A percentile compares a stretch with the other conserved stretches of the same genome.
phyloP scores from a whole-genome alignment of 2,329 filamentous ascomycete genomes.

The Alternaria sp. region DNA sequence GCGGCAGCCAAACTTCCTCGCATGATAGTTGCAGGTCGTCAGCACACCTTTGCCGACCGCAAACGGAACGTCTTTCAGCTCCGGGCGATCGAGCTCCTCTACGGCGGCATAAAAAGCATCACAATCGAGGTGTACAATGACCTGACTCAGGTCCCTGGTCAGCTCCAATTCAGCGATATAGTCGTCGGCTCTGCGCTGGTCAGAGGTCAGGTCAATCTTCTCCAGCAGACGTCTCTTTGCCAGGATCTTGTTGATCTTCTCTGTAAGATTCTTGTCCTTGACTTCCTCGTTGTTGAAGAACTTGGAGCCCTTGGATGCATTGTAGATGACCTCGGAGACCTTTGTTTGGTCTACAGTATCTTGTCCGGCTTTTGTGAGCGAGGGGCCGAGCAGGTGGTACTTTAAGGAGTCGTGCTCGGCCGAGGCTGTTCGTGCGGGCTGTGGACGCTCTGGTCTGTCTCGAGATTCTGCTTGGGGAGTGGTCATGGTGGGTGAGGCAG shows the following conservation, averaged over 20 bases:
- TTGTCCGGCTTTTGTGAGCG: conserved; percentile 91
- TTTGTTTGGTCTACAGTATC: conserved; percentile 92
- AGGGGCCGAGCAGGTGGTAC: conserved; percentile 88
- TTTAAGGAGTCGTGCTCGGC: conserved; percentile 75
- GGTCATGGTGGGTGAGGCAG: conserved; percentile 23
- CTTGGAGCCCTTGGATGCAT: conserved; percentile 94
- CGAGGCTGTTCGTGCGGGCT: conserved; percentile 26
- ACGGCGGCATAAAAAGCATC: conserved; percentile 98
- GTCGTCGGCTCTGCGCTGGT: conserved; percentile 80
- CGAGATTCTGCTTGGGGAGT: conserved; percentile 3
- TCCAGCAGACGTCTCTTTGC: conserved; percentile 79
- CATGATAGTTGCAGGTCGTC: conserved; percentile 85
- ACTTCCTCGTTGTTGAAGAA: conserved; percentile 92
- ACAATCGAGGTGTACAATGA: conserved; percentile 91
- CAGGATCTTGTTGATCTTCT: conserved; percentile 84
- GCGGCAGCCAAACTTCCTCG: conserved; percentile 87
- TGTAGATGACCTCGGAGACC: conserved; percentile 96
- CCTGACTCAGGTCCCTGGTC: conserved; percentile 81
- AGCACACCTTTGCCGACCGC: conserved; percentile 82
- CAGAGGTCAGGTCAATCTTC: conserved; percentile 74
- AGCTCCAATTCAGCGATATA: conserved; percentile 82
- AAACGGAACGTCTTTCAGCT: conserved; percentile 86
- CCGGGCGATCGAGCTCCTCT: conserved; percentile 77
- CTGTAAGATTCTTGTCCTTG: conserved; percentile 81
- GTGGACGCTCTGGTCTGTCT: conserved; percentile 21